Evolutionary conservation across 495 filamentous ascomycete genomes (phyloP).

Genomic region (Penicillium coprophilum): DNA sequence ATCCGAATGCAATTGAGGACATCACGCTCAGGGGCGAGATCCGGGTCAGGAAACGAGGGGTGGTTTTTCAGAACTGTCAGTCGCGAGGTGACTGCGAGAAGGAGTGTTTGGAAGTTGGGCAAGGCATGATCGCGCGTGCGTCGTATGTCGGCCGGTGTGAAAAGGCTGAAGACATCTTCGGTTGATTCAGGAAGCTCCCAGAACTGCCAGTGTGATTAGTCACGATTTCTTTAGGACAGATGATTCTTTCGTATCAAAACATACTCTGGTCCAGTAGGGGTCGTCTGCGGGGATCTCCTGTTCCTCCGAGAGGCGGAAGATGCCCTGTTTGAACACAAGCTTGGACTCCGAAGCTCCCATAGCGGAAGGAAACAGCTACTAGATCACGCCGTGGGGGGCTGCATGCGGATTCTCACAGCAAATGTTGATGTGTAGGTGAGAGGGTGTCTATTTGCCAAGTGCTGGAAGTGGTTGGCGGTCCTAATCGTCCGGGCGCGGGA

Average conservation of each 20-base stretch:
- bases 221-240: neutral
- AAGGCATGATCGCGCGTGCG: constrained; percentile 83
- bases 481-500: constrained; percentile 9
- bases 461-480: constrained; percentile 19
- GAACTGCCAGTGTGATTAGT: constrained; percentile 58
- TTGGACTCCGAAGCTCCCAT: constrained; percentile 99
- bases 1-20: constrained; percentile 92
- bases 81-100: constrained; percentile 76
- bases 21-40: constrained; percentile 85
- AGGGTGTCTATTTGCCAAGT: constrained; percentile 7
- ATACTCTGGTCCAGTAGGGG: constrained; percentile 88
- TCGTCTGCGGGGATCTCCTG: constrained; percentile 84
- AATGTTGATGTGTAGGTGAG: neutral
- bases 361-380: constrained; percentile 26
- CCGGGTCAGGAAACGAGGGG: constrained; percentile 84
- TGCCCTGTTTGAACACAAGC: constrained; percentile 97
- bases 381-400: constrained; percentile 23
- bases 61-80: constrained; percentile 81
- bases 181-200: constrained; percentile 96
- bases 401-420: constrained; percentile 30
- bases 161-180: constrained; percentile 96
- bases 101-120: constrained; percentile 87
- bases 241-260: constrained; percentile 9
- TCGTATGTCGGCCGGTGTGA: constrained; percentile 89
- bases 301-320: constrained; percentile 93